Percentiles rank a stretch among this genome's conserved stretches.
phyloP scores from a whole-genome alignment of 2,329 filamentous ascomycete genomes.

The Aureobasidium sp. region DNA sequence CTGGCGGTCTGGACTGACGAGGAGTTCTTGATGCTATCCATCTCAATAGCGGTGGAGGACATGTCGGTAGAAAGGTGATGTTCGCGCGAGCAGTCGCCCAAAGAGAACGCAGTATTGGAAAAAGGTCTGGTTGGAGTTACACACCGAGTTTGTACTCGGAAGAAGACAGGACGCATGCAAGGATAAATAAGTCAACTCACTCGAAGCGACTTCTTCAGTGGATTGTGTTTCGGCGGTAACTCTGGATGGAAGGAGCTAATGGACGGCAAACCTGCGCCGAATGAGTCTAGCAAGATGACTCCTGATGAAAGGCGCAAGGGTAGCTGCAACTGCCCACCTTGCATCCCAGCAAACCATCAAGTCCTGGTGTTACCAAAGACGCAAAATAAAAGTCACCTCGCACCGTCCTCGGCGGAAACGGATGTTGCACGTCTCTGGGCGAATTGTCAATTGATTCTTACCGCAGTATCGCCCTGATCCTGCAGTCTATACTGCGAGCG shows the following conservation, averaged over 20 bases:
- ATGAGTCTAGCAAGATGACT: neutral
- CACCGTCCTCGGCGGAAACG: neutral
- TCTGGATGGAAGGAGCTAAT: constrained; percentile 8
- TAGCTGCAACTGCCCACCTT: constrained; percentile 13
- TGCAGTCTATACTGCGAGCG: no score
- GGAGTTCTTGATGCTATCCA: constrained; percentile 16
- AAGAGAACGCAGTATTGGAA: constrained; percentile 8
- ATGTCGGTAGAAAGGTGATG: constrained; percentile 12
- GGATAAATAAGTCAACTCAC: constrained; percentile 13
- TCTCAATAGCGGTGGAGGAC: constrained; percentile 10
- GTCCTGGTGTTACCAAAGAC: constrained; percentile 7
- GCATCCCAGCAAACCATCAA: constrained; percentile 10
- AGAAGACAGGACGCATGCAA: constrained; percentile 16
- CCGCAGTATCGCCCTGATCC: neutral
- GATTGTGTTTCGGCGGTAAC: neutral
- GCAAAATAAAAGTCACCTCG: neutral
- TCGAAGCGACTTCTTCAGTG: neutral
- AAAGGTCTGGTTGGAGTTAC: constrained; percentile 13
- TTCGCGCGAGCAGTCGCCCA: constrained; percentile 4
- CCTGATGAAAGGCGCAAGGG: constrained; percentile 7
- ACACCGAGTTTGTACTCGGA: constrained; percentile 15
- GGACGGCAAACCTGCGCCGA: constrained; percentile 11
- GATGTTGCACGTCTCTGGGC: neutral
- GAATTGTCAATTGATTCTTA: neutral
- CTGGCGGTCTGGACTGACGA: constrained; percentile 16